Base-by-base conservation (phyloP, 2,329 filamentous ascomycete species). In the Colletotrichum sojae region DNA sequence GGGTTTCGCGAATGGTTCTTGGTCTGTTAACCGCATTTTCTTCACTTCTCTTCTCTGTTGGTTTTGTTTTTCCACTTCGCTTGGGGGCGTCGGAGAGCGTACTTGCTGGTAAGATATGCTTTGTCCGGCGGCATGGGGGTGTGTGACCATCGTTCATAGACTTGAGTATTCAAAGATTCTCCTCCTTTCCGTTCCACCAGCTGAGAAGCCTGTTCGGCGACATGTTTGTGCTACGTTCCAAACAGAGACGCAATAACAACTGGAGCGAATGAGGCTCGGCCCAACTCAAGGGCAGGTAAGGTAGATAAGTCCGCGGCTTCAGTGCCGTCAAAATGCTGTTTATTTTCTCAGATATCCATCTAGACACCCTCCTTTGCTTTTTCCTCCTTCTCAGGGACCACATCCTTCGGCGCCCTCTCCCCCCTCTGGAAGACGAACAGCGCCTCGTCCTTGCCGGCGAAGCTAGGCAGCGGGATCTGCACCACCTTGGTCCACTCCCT, bases 361-460 rank as follows among this genome's bases (percentile, higher is more conserved):
- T 43, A 15, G 15, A 1, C 40, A 8, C 3, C 13, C 13, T 15
- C 5, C 40, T 43, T 15, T 43, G 13, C 40, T 5, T 43, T 43
- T 16, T 15, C 16, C 40, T 22, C 27, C 18, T 36, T 13, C 54
- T 56, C 36, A 3, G 36, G 20, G 6, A 18, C 39, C 48, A 15
- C 54, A 12, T 63, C 39, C 40, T 63, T 67, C 6, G 77, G 77
- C 20, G 78, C 82, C 69, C 80, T 77, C n/a, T 80, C 74, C 16
- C 84, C 83, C 62, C 84, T 77, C 73, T 87, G 84, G 72, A 91
- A 94, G 20, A 93, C 85, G 78, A 90, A 94, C 63, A 94, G 75
- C 0, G 89, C 92, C 79, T 94, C 92, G 73, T 94, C 92, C 78
- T 94, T 94, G 31, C 90, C 92, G 3, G 91, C 89, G 79, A 94